Conservation (phyloP, 495 filamentous ascomycete genomes). For the Lepidopterella palustris region DNA sequence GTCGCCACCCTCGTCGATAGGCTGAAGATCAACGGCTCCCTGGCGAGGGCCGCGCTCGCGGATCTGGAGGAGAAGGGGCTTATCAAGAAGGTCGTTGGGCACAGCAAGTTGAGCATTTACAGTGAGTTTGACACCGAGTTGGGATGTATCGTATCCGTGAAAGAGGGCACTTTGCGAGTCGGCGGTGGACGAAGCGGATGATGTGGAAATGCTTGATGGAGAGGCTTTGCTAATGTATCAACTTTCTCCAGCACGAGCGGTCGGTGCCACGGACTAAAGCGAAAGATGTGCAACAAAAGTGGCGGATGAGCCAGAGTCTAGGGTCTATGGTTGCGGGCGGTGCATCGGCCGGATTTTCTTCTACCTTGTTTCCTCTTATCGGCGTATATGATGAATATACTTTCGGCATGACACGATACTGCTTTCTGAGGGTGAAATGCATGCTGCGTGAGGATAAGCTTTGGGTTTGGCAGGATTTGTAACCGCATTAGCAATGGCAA, state of each 20-base stretch:
- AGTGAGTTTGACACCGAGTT: conserved; percentile 59
- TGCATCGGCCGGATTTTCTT: conserved; percentile 3
- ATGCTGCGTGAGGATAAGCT: not conserved
- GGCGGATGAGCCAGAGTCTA: conserved; percentile 7
- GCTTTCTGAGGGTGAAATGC: not conserved
- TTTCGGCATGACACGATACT: conserved; percentile 10
- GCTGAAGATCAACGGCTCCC: conserved; percentile 98
- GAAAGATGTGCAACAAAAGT: not conserved
- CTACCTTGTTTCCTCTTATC: conserved; percentile 17
- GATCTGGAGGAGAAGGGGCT: conserved; percentile 96
- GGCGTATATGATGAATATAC: conserved; percentile 21
- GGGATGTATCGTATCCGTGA: not conserved
- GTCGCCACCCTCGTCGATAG: conserved; percentile 97
- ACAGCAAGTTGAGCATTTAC: conserved; percentile 98
- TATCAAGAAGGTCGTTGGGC: conserved; percentile 96
- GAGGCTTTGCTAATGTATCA: not conserved
- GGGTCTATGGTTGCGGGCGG: conserved; percentile 1
- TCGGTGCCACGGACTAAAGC: conserved; percentile 31
- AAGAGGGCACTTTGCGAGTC: not conserved
- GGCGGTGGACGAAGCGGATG: conserved; percentile 5
- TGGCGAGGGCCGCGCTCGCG: conserved; percentile 80
- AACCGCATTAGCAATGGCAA: conserved; percentile 6
- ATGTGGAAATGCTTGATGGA: not conserved
- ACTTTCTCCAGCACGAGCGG: conserved; percentile 30
- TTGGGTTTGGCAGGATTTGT: not conserved